These are phyloP conservation scores for Sordaria brevicollis DNA, from an alignment of 495 filamentous ascomycete species.

Conservation along the genomic window DNA sequence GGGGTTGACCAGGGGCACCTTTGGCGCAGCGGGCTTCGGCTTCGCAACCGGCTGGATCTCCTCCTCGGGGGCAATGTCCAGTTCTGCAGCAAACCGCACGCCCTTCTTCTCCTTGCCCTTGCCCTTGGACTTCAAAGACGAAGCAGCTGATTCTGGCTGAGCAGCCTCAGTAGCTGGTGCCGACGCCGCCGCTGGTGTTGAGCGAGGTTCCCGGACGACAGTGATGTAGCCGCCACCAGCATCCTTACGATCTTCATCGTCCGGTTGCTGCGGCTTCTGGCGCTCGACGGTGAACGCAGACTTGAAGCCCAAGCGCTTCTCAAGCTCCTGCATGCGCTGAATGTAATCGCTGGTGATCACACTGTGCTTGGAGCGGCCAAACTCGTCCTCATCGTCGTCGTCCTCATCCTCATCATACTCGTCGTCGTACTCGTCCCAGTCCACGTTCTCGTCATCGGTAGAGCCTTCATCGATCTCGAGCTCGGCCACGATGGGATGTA, in stretches of 20 bases:
- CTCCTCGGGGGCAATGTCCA: slow-evolving; percentile 53
- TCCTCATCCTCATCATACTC: slow-evolving; percentile 45
- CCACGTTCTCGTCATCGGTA: slow-evolving; percentile 46
- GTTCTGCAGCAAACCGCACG: slow-evolving; percentile 62
- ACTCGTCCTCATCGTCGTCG: slow-evolving; percentile 52
- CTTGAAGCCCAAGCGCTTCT: slow-evolving; percentile 53
- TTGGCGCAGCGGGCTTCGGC: slow-evolving; percentile 13
- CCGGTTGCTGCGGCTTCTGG: slow-evolving; percentile 2
- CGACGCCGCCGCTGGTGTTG: background rate
- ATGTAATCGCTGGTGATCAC: slow-evolving; percentile 63
- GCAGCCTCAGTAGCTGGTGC: background rate
- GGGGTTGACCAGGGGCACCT: slow-evolving; percentile 27
- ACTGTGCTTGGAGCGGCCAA: slow-evolving; percentile 53
- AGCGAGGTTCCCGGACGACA: background rate
- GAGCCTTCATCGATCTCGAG: slow-evolving; percentile 68
- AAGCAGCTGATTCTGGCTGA: background rate
- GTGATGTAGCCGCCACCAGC: slow-evolving; percentile 4
- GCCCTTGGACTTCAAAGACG: background rate
- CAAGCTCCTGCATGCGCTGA: slow-evolving; percentile 73
- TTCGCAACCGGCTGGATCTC: slow-evolving; percentile 14
- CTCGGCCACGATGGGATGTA: slow-evolving; percentile 88
- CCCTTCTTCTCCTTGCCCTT: slow-evolving; percentile 47
- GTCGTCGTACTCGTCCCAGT: slow-evolving; percentile 34
- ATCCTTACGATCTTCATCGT: slow-evolving; percentile 16
- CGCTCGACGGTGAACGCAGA: slow-evolving; percentile 20